These are phyloP conservation scores for Syzygium aromaticum DNA, from an alignment of 345 rosid species.

Conservation along the genomic window DNA sequence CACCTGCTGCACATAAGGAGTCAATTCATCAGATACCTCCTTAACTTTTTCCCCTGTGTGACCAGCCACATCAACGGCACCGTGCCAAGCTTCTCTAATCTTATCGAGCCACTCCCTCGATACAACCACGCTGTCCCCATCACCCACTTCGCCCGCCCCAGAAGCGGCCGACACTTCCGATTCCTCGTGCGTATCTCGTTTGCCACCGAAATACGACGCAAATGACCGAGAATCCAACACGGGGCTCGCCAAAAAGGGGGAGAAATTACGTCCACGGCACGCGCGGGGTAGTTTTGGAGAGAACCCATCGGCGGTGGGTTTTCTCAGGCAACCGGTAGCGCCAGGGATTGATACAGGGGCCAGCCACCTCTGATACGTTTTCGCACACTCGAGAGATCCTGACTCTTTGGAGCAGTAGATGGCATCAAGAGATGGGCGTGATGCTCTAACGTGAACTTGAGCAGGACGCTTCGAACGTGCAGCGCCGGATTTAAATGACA, in stretches of 20 bases:
- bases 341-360: not conserved
- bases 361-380: slow-evolving; percentile 1
- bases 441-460: not conserved
- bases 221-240: slow-evolving; percentile 12
- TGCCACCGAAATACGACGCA: slow-evolving; percentile 41
- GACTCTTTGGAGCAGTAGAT: not conserved
- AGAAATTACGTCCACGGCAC: slow-evolving; percentile 3
- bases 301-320: slow-evolving; percentile 4
- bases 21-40: slow-evolving; percentile 45
- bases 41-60: slow-evolving; percentile 49
- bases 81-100: slow-evolving; percentile 46
- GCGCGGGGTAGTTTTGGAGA: slow-evolving; percentile 8
- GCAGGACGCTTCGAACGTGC: not conserved
- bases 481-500: not conserved
- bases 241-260: slow-evolving; percentile 24
- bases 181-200: slow-evolving; percentile 20
- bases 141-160: slow-evolving; percentile 23
- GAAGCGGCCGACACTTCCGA: slow-evolving; percentile 24
- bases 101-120: slow-evolving; percentile 50
- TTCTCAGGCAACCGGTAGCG: slow-evolving; percentile 4
- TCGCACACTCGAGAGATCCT: not conserved
- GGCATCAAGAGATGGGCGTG: not conserved
- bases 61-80: slow-evolving; percentile 30
- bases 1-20: slow-evolving; percentile 46
- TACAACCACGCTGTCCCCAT: slow-evolving; percentile 12